A percentile compares a stretch with the other conserved stretches of the same genome.
Conservation (phyloP, 1,139 yeast genomes). For the Wickerhamomyces sp. region DNA sequence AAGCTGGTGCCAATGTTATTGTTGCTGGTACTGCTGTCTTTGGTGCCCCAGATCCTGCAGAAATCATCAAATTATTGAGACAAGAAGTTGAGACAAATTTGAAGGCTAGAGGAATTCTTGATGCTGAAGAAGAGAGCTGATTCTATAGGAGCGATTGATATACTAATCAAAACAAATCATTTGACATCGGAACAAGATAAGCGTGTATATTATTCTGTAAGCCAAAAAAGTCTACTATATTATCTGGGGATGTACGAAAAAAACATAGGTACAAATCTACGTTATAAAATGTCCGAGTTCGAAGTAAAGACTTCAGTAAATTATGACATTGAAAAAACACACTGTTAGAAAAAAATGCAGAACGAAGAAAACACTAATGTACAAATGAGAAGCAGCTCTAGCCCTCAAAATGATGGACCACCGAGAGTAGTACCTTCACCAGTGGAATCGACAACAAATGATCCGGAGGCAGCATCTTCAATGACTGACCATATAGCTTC, state of each 20-base stretch:
- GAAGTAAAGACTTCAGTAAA: not conserved
- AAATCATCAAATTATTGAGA: conserved; percentile 65
- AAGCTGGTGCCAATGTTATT: conserved; percentile 95
- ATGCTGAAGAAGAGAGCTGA: not conserved
- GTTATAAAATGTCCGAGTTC: not conserved
- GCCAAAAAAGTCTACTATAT: no score
- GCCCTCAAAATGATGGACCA: conserved; percentile 38
- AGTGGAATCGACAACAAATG: conserved; percentile 38
- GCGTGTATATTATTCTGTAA: no score
- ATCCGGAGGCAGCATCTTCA: conserved; percentile 45
- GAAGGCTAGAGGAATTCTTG: conserved; percentile 25
- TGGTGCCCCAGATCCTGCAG: conserved; percentile 72
- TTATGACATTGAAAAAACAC: not conserved
- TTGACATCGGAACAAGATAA: no score
- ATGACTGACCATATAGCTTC: conserved; percentile 66
- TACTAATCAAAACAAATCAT: no score
- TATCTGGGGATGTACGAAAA: no score
- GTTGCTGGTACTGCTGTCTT: conserved; percentile 97
- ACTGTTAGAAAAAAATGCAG: conserved; percentile 1
- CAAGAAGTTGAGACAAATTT: conserved; percentile 43
- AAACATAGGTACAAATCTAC: no score
- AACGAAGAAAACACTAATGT: conserved; percentile 2
- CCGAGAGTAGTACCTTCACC: conserved; percentile 87
- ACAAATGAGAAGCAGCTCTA: conserved; percentile 2
- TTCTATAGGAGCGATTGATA: not conserved